phyloP scores from a whole-genome alignment of 2,329 filamentous ascomycete species.

The Nannizzia gypsea region DNA sequence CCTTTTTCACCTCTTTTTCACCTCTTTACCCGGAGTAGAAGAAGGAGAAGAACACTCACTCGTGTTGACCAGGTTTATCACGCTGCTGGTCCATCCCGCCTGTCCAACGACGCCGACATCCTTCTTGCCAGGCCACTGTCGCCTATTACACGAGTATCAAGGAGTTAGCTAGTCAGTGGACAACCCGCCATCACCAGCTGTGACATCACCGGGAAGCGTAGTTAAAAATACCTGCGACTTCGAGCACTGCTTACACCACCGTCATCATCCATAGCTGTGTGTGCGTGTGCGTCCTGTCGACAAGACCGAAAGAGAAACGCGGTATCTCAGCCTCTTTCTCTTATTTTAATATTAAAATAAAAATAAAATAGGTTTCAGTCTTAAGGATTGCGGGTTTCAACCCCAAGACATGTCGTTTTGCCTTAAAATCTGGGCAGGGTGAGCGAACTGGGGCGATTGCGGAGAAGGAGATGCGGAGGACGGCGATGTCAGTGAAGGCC shows the following conservation, averaged over 20 bases:
- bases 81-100: conserved; percentile 79
- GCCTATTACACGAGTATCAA: background rate
- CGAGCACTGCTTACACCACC: conserved; percentile 8
- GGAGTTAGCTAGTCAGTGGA: background rate
- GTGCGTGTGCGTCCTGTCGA: background rate
- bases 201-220: background rate
- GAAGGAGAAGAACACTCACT: conserved; percentile 45
- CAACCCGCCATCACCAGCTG: background rate
- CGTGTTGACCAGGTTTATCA: conserved; percentile 92
- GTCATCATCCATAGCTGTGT: conserved; percentile 11
- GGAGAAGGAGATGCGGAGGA: background rate
- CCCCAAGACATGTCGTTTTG: conserved; percentile 7
- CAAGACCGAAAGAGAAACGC: background rate
- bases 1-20: background rate
- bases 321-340: background rate
- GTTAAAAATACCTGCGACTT: conserved; percentile 10
- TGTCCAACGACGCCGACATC: conserved; percentile 57
- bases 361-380: background rate
- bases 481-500: background rate
- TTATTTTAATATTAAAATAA: too few species aligned
- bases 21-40: background rate
- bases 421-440: background rate
- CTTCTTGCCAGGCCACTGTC: conserved; percentile 49
- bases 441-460: background rate
- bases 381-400: background rate